Evolutionary conservation across 2,329 filamentous ascomycete species (phyloP).

Genomic region (Talaromyces piceae): DNA sequence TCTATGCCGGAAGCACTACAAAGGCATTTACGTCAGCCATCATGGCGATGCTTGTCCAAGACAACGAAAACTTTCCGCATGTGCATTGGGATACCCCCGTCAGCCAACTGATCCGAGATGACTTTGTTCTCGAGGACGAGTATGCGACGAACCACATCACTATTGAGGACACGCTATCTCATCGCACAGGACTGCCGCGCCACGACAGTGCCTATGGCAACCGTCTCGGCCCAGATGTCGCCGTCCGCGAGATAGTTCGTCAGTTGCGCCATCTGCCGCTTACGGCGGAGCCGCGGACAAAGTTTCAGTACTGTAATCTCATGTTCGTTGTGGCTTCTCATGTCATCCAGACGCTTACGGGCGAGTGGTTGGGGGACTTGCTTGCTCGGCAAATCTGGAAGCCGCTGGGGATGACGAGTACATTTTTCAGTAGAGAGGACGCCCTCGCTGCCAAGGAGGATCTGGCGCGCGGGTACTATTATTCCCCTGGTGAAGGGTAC

Average conservation of each 20-base stretch:
- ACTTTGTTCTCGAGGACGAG: constrained; percentile 21
- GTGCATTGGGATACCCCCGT: constrained; percentile 32
- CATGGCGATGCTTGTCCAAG: constrained; percentile 36
- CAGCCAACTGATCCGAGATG: constrained; percentile 24
- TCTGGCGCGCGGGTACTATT: constrained; percentile 21
- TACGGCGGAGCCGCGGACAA: constrained; percentile 33
- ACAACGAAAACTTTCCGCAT: constrained; percentile 18
- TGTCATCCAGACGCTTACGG: constrained; percentile 38
- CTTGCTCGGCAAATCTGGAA: constrained; percentile 30
- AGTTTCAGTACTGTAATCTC: constrained; percentile 46
- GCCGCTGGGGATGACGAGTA: constrained; percentile 35
- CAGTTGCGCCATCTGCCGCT: constrained; percentile 39
- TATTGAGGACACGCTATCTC: constrained; percentile 24
- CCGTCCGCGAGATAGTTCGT: constrained; percentile 31
- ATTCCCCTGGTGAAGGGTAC: constrained; percentile 9
- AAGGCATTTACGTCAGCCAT: constrained; percentile 49
- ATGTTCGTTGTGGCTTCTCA: constrained; percentile 45
- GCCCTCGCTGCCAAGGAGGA: constrained; percentile 21
- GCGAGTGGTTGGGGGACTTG: constrained; percentile 22
- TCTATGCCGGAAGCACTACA: constrained; percentile 49
- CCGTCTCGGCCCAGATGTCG: constrained; percentile 13
- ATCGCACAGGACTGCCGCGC: constrained; percentile 22
- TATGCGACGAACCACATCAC: constrained; percentile 19
- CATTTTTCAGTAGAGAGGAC: constrained; percentile 28
- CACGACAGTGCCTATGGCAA: constrained; percentile 16